Evolutionary conservation across 129 eudicot species (phyloP).

Genomic region (Sambucus nigra): DNA sequence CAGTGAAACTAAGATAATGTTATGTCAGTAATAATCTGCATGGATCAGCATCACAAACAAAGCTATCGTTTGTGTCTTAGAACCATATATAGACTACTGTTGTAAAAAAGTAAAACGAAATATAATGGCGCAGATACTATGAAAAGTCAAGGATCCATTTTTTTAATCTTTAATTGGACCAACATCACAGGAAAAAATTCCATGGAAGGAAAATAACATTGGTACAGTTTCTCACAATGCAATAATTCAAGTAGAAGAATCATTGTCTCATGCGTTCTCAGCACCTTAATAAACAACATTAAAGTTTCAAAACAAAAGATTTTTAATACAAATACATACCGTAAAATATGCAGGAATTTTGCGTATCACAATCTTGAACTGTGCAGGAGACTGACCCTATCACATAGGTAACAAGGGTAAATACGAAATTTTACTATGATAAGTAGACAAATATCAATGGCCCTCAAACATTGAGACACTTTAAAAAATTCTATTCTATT

Average conservation of each 20-base stretch:
- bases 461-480: no score
- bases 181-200: no score
- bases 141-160: no score
- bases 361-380: constrained; percentile 79
- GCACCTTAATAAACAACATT: background rate
- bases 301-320: background rate
- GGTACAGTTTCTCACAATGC: no score
- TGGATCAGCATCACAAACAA: background rate
- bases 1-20: background rate
- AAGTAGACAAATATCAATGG: background rate
- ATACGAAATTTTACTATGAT: background rate
- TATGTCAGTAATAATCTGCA: background rate
- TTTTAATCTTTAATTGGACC: no score
- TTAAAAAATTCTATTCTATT: no score
- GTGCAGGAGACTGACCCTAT: constrained; percentile 78
- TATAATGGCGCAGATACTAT: no score
- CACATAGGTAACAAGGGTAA: constrained; percentile 8
- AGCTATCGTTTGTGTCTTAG: no score
- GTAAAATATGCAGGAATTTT: constrained; percentile 96
- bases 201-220: no score
- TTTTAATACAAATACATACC: constrained; percentile 28
- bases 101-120: background rate
- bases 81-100: no score
- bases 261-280: background rate
- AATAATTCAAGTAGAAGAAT: no score